A percentile compares a stretch with the other conserved stretches of the same genome.
Conservation (phyloP, 2,329 filamentous ascomycete species). For the Aureobasidium uvarum region DNA sequence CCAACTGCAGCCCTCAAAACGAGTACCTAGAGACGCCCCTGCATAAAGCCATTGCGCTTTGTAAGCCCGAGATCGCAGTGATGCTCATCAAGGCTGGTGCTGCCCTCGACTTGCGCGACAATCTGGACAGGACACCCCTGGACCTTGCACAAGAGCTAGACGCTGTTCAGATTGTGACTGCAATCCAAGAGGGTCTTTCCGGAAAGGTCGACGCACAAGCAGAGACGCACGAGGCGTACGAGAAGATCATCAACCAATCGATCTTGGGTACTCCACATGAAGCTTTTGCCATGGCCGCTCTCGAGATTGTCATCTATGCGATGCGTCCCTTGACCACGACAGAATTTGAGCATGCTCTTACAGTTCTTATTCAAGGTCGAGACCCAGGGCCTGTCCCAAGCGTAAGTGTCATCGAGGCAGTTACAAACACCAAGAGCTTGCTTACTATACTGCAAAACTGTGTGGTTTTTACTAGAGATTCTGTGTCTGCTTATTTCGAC, state of each 20-base stretch:
- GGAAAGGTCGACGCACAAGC: background rate
- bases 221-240: background rate
- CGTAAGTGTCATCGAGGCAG: background rate
- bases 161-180: background rate
- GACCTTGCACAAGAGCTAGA: background rate
- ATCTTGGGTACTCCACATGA: conserved; percentile 23
- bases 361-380: background rate
- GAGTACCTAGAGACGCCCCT: background rate
- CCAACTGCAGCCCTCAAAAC: background rate
- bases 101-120: background rate
- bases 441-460: background rate
- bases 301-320: background rate
- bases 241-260: background rate
- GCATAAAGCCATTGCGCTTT: background rate
- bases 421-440: background rate
- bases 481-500: background rate
- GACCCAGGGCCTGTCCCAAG: no score
- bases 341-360: background rate
- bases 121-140: background rate
- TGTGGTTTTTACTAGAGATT: background rate
- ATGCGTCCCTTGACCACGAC: background rate
- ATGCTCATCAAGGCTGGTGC: background rate
- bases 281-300: background rate
- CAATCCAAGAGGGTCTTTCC: background rate
- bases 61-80: background rate